Evolutionary conservation across 2,329 filamentous ascomycete genomes (phyloP).

Genomic region (Biscogniauxia sp.): DNA sequence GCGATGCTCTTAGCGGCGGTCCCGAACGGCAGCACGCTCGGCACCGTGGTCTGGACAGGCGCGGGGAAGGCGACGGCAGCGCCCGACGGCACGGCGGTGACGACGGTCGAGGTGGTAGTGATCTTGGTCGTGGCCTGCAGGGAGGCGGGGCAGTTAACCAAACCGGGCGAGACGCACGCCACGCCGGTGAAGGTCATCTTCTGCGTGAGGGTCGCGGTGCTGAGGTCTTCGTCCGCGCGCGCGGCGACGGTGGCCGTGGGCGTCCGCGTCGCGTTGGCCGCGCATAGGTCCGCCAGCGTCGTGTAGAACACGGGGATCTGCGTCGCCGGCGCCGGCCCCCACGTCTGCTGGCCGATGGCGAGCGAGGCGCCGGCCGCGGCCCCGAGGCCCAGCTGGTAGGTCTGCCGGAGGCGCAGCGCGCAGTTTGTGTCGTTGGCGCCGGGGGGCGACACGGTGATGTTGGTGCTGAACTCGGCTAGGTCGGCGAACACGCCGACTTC

Average conservation of each 20-base stretch:
- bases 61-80: conserved; percentile 39
- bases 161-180: conserved; percentile 39
- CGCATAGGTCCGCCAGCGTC: conserved; percentile 44
- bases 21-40: conserved; percentile 42
- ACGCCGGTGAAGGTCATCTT: conserved; percentile 43
- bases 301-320: conserved; percentile 53
- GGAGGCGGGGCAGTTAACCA: conserved; percentile 50
- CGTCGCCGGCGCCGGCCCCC: conserved; percentile 48
- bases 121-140: conserved; percentile 44
- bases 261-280: conserved; percentile 25
- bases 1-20: conserved; percentile 34
- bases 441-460: conserved; percentile 40
- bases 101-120: conserved; percentile 38
- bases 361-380: conserved; percentile 53
- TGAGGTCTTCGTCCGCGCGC: conserved; percentile 28
- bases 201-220: conserved; percentile 40
- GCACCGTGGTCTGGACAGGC: conserved; percentile 31
- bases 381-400: conserved; percentile 52
- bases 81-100: conserved; percentile 40
- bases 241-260: conserved; percentile 10
- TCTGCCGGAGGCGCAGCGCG: conserved; percentile 44
- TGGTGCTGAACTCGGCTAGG: conserved; percentile 53
- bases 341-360: conserved; percentile 40
- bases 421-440: conserved; percentile 40
- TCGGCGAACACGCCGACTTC: conserved; percentile 49